These are phyloP conservation scores for Paramecium bursaria DNA, from an alignment of 73 alveolate genomes.

Conservation along the genomic window DNA sequence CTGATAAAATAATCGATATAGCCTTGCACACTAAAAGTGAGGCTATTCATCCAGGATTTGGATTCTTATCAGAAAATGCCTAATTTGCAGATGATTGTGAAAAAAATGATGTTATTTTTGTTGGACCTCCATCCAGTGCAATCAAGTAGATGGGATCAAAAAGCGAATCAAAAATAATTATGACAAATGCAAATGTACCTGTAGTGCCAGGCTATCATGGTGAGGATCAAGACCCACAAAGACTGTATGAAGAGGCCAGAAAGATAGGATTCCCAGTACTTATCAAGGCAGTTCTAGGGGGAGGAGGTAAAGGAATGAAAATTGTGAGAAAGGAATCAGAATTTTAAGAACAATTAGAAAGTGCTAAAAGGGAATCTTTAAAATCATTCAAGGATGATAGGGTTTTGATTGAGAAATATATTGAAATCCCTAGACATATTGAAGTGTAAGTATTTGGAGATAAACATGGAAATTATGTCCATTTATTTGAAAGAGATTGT, in stretches of 20 bases:
- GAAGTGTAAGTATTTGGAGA: constrained; percentile 93
- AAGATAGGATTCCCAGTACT: constrained; percentile 92
- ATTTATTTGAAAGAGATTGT: constrained; percentile 96
- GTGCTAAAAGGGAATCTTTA: constrained; percentile 85
- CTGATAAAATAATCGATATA: constrained; percentile 78
- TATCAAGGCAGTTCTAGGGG: constrained; percentile 93
- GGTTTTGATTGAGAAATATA: constrained; percentile 91
- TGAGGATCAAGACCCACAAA: constrained; percentile 78
- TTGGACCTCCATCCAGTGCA: constrained; percentile 86
- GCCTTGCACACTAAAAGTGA: constrained; percentile 82
- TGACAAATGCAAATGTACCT: constrained; percentile 85
- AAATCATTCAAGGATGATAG: constrained; percentile 88
- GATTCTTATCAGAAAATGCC: constrained; percentile 95
- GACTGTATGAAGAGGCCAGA: constrained; percentile 74
- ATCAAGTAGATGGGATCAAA: constrained; percentile 87
- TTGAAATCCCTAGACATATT: constrained; percentile 94
- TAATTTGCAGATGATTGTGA: constrained; percentile 87
- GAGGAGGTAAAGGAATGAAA: constrained; percentile 97
- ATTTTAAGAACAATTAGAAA: constrained; percentile 79
- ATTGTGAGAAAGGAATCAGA: constrained; percentile 83
- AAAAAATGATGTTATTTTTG: constrained; percentile 73
- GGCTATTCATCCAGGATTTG: constrained; percentile 98
- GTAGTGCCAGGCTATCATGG: constrained; percentile 81
- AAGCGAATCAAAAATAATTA: constrained; percentile 83
- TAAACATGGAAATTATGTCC: constrained; percentile 92